Conservation (phyloP, 2,329 filamentous ascomycete species). For the Cladobotryum mycophilum region DNA sequence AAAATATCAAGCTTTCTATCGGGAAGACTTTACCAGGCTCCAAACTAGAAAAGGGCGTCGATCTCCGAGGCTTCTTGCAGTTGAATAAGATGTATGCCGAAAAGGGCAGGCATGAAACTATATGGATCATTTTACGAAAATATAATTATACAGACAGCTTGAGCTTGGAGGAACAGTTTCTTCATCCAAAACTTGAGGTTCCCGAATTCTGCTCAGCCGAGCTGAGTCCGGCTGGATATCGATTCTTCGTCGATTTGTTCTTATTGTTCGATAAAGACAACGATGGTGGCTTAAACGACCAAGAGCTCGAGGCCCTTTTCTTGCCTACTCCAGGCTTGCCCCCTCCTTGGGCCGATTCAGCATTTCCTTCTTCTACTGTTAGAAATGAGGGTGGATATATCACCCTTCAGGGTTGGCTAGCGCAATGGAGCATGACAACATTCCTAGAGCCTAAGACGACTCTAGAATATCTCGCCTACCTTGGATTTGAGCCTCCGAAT, state of each 20-base stretch:
- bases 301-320: conserved; percentile 80
- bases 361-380: conserved; percentile 89
- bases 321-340: conserved; percentile 89
- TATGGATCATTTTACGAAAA: conserved; percentile 93
- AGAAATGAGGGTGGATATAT: conserved; percentile 93
- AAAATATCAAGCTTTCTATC: conserved; percentile 87
- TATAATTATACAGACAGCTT: conserved; percentile 96
- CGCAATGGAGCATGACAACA: conserved; percentile 99
- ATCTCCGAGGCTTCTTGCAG: conserved; percentile 75
- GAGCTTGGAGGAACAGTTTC: conserved; percentile 81
- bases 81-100: conserved; percentile 95
- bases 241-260: conserved; percentile 96
- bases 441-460: conserved; percentile 94
- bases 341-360: conserved; percentile 77
- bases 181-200: conserved; percentile 91
- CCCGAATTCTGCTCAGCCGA: conserved; percentile 89
- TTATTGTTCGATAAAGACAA: conserved; percentile 95
- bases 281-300: conserved; percentile 83
- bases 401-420: conserved; percentile 94
- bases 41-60: conserved; percentile 64
- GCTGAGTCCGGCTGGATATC: conserved; percentile 86
- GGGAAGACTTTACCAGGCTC: conserved; percentile 59
- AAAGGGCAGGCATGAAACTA: conserved; percentile 94
- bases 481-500: conserved; percentile 82
- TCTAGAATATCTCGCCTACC: conserved; percentile 89